phyloP scores from a whole-genome alignment of 495 filamentous ascomycete species.

The Tuber calosporum region DNA sequence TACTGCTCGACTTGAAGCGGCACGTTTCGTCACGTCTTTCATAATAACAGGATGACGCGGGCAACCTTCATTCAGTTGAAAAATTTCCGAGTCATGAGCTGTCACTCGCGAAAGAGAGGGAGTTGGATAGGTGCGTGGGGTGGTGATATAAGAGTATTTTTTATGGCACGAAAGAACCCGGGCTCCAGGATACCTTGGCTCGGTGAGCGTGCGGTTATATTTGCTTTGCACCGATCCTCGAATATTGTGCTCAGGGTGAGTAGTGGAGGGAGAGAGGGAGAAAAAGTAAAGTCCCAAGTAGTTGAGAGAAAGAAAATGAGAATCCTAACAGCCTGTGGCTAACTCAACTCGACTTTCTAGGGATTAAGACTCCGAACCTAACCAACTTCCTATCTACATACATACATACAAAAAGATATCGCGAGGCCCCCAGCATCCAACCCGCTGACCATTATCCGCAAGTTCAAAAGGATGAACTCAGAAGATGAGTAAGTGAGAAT shows the following conservation, averaged over 20 bases:
- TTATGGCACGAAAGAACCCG: not conserved
- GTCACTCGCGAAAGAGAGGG: not conserved
- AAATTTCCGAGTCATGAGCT: not conserved
- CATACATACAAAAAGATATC: not conserved
- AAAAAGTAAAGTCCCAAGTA: not conserved
- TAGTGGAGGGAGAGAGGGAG: too few species aligned
- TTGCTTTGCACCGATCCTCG: not conserved
- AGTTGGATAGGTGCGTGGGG: not conserved
- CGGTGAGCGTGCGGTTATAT: not conserved
- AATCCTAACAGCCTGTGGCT: not conserved
- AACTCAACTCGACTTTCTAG: not conserved
- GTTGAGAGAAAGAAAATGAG: not conserved
- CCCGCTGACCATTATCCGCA: not conserved
- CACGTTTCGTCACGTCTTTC: not conserved
- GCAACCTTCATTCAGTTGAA: not conserved
- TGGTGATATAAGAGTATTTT: not conserved
- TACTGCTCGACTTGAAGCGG: not conserved
- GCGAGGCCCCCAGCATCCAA: not conserved
- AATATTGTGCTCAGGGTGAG: not conserved
- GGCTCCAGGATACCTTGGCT: not conserved
- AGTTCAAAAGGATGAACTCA: constrained; percentile 9
- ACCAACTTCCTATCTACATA: not conserved
- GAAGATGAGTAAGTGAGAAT: not conserved
- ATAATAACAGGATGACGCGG: not conserved
- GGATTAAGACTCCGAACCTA: not conserved